Evolutionary conservation across 2,329 filamentous ascomycete genomes (phyloP), one percentile per base, ranked within the genome.

Genomic region (Penicillium sp.): DNA sequence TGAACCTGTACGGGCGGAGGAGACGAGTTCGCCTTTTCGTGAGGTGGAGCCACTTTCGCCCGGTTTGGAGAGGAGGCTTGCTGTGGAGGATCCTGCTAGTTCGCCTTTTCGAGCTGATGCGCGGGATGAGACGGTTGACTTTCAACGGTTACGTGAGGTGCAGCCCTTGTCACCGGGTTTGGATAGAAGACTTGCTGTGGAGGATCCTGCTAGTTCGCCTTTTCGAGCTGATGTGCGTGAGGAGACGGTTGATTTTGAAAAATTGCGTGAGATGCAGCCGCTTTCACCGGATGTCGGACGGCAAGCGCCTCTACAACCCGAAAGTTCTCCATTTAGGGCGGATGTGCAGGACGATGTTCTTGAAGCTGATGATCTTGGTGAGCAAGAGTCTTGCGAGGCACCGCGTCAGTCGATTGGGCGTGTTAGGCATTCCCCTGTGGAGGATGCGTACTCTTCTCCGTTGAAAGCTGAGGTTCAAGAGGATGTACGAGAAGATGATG

Each of bases 91-190:
- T 5, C 63, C 65, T 1, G 67, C 62, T 3, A 76, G 73, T 49
- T 76, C 74, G 0, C 74, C 74, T 0, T 76, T 76, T 49, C 68
- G 70, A 21, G 60, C 60, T 13, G 62, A 70, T 26, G 66, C 51
- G 7, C 56, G 63, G 34, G 69, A 73, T 28, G 66, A 68, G 26
- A 70, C 68, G 0, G 69, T 68, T 2, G 71, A 73, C 52, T 52
- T 68, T 34, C 55, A 59, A n/a, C 61, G 54, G 34, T 39, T 65
- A 28, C 60, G 56, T 5, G 57, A 60, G 13, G 37, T 58, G 28
- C 54, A 50, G 28, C 36, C 48, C 16, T 19, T 36, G 14, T 60
- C 56, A 11, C 56, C 59, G 14, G 34, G 19, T 6, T 9, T 49
- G n/a, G 60, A 68, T 26, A 26, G 47, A 11, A 39, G 16, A n/a